Percentiles rank a stretch among this genome's conserved stretches.
Conservation (phyloP, 495 filamentous ascomycete species). For the Thozetella sp. region DNA sequence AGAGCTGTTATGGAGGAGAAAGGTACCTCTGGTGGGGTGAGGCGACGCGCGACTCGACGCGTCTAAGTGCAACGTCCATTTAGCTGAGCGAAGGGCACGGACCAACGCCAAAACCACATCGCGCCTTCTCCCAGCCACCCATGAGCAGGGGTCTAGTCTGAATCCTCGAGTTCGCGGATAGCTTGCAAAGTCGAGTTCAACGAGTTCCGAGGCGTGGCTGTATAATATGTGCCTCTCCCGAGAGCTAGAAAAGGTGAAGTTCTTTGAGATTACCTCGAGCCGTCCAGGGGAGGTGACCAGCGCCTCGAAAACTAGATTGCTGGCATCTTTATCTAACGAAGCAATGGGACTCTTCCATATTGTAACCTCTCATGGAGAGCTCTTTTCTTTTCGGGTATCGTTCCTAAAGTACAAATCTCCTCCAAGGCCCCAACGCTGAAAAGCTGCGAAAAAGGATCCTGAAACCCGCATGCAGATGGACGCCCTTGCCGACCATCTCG, state of each 20-base stretch:
- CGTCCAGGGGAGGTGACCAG: no score
- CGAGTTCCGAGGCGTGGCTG: no score
- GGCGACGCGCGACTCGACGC: not conserved
- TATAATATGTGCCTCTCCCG: no score
- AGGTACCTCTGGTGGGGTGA: constrained; percentile 2
- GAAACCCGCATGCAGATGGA: constrained; percentile 2
- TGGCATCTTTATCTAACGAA: no score
- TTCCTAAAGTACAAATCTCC: constrained; percentile 24
- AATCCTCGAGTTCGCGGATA: no score
- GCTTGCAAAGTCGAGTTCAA: no score
- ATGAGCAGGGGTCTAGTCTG: not conserved
- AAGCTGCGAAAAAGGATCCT: constrained; percentile 5
- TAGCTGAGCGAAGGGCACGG: not conserved
- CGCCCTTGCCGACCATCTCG: not conserved
- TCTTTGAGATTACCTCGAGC: no score
- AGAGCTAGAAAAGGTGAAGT: no score
- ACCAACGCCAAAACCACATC: not conserved
- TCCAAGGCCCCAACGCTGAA: constrained; percentile 4
- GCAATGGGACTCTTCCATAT: not conserved
- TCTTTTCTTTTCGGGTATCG: constrained; percentile 36
- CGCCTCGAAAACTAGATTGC: no score
- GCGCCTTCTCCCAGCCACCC: not conserved
- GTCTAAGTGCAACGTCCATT: constrained; percentile 3
- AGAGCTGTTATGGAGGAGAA: constrained; percentile 8
- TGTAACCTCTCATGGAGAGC: constrained; percentile 8